Conservation (phyloP, 73 alveolate species). For the Paramecium primaurelia region DNA sequence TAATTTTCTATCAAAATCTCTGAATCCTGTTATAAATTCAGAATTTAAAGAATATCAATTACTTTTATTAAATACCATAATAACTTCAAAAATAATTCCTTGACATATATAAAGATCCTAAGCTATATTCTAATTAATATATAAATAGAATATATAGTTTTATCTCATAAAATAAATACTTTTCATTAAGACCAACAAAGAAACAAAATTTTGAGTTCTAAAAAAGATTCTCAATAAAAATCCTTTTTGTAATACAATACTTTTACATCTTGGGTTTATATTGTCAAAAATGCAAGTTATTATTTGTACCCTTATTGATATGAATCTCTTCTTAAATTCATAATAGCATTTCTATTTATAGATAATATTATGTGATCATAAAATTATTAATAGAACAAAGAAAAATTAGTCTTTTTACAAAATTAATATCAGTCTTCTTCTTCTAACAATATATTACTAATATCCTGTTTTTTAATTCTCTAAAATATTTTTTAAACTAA, state of each 20-base stretch:
- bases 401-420: not conserved
- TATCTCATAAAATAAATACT: not conserved
- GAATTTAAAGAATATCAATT: not conserved
- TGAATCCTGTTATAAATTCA: not conserved
- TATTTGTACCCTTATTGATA: not conserved
- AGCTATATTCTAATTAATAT: not conserved
- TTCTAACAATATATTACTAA: not conserved
- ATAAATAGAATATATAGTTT: not conserved
- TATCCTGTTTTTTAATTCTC: not conserved
- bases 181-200: not conserved
- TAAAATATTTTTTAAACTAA: not conserved
- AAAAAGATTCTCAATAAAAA: not conserved
- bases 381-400: not conserved
- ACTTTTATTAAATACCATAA: not conserved
- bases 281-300: not conserved
- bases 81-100: not conserved
- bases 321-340: not conserved
- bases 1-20: not conserved
- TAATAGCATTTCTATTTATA: not conserved
- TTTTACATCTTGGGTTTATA: not conserved
- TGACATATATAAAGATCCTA: not conserved
- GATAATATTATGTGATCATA: not conserved
- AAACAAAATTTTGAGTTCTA: not conserved
- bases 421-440: not conserved
- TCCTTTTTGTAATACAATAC: not conserved